phyloP scores from a whole-genome alignment of 257 asterid species.

The Marsdenia floribunda region DNA sequence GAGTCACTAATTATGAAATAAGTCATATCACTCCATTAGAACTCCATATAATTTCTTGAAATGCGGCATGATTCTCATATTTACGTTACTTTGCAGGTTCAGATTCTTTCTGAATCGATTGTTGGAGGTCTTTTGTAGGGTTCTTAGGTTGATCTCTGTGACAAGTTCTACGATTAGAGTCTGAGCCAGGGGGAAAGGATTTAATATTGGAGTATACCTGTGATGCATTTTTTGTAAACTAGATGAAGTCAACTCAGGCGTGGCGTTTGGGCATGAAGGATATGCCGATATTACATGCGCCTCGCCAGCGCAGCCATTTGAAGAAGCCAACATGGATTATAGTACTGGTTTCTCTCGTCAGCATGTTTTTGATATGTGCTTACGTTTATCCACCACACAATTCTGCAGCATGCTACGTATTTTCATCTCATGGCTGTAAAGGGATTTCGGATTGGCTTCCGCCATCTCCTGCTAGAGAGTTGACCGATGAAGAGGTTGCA shows the following conservation, averaged over 20 bases:
- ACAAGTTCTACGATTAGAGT: slow-evolving; percentile 3
- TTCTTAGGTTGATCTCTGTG: not conserved
- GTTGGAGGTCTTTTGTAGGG: slow-evolving; percentile 4
- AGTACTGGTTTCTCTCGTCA: slow-evolving; percentile 72
- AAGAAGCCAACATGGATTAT: slow-evolving; percentile 96
- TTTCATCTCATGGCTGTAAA: slow-evolving; percentile 78
- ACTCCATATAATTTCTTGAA: not conserved
- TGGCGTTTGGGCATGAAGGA: slow-evolving; percentile 91
- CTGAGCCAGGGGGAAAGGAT: slow-evolving; percentile 3
- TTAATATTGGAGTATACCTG: slow-evolving; percentile 11
- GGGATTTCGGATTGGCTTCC: slow-evolving; percentile 76
- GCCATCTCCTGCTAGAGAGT: slow-evolving; percentile 68
- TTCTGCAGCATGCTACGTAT: slow-evolving; percentile 78
- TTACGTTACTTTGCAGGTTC: slow-evolving; percentile 18
- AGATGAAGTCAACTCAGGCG: slow-evolving; percentile 80
- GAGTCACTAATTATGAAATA: not conserved
- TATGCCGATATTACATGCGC: slow-evolving; percentile 61
- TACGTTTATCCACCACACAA: slow-evolving; percentile 84
- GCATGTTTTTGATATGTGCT: slow-evolving; percentile 82
- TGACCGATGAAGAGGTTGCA: slow-evolving; percentile 81
- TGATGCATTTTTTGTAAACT: slow-evolving; percentile 56
- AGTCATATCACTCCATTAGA: not conserved
- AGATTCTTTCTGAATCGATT: slow-evolving; percentile 14
- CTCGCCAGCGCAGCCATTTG: slow-evolving; percentile 80
- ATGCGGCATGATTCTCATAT: not conserved